Evolutionary conservation across 202 grass and related monocot species (phyloP).

Genomic region (Schoenoplectus triqueter): DNA sequence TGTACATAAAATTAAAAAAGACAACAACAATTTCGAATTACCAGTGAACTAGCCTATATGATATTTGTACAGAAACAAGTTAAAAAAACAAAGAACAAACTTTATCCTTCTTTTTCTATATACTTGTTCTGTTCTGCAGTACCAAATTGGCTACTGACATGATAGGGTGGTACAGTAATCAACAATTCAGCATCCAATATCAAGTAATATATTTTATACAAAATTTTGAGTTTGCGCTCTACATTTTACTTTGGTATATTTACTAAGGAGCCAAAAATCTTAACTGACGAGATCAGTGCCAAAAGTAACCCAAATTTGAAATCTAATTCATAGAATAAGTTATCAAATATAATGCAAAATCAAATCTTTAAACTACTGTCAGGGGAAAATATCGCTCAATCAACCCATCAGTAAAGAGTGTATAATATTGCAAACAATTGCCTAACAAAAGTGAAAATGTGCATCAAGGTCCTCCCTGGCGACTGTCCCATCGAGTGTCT

Average conservation of each 20-base stretch:
- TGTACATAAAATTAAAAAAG: background rate
- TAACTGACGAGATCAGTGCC: too few relatives aligned
- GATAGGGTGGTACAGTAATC: background rate
- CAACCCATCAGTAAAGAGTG: background rate
- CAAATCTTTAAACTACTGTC: constrained; percentile 86
- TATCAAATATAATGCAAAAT: constrained; percentile 68
- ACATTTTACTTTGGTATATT: background rate
- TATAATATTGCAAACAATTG: background rate
- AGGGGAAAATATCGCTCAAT: constrained; percentile 74
- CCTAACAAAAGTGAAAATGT: constrained; percentile 66
- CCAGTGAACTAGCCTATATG: background rate
- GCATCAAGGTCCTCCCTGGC: constrained; percentile 95
- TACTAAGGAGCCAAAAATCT: too few relatives aligned
- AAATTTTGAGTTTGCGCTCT: background rate
- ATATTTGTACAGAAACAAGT: background rate
- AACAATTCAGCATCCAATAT: background rate
- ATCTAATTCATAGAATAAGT: background rate
- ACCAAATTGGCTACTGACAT: background rate
- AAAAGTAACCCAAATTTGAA: too few relatives aligned
- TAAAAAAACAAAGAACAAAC: background rate
- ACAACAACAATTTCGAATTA: background rate
- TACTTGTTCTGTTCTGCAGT: background rate
- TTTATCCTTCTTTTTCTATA: background rate
- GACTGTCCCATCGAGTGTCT: constrained; percentile 79
- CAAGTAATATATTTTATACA: background rate